A percentile compares a stretch with the other conserved stretches of the same genome.
These are phyloP conservation scores for Xylariaceae sp. DNA, from an alignment of 2,329 filamentous ascomycete species.

Conservation along the genomic window DNA sequence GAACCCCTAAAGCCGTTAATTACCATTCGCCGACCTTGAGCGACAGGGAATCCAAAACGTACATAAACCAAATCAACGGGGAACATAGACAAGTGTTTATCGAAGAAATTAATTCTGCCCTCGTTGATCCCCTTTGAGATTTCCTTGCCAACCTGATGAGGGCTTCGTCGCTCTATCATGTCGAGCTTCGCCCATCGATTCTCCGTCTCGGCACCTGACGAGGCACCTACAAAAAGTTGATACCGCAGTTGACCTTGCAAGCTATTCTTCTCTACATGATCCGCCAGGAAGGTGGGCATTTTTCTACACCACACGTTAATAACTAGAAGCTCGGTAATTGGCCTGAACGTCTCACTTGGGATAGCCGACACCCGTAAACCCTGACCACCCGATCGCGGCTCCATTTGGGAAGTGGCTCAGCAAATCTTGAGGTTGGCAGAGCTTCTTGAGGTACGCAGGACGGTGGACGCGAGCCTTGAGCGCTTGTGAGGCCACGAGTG, in stretches of 20 bases:
- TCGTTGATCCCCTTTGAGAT: slow-evolving; percentile 90
- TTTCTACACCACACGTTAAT: slow-evolving; percentile 53
- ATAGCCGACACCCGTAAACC: slow-evolving; percentile 87
- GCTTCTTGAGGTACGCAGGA: slow-evolving; percentile 75
- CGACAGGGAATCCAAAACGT: slow-evolving; percentile 24
- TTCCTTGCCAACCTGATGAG: slow-evolving; percentile 87
- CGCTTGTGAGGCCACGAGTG: slow-evolving; percentile 63
- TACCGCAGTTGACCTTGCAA: slow-evolving; percentile 83
- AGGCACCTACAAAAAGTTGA: slow-evolving; percentile 85
- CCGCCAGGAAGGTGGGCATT: slow-evolving; percentile 78
- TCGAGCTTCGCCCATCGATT: slow-evolving; percentile 86
- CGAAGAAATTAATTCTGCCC: slow-evolving; percentile 86
- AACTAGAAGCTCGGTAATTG: neutral
- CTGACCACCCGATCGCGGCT: slow-evolving; percentile 86
- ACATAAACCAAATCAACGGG: slow-evolving; percentile 81
- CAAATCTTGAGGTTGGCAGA: slow-evolving; percentile 75
- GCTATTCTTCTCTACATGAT: slow-evolving; percentile 84
- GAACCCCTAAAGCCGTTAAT: slow-evolving; percentile 53
- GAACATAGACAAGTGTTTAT: slow-evolving; percentile 93
- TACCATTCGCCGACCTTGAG: neutral
- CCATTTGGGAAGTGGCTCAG: slow-evolving; percentile 79
- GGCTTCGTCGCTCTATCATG: slow-evolving; percentile 83
- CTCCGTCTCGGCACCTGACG: slow-evolving; percentile 84
- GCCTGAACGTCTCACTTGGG: slow-evolving; percentile 62
- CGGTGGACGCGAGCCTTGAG: slow-evolving; percentile 73